Percentiles rank a stretch among this genome's conserved stretches.
Conservation (phyloP, 1,139 yeast genomes). For the Yamadazyma atmosphaerica region DNA sequence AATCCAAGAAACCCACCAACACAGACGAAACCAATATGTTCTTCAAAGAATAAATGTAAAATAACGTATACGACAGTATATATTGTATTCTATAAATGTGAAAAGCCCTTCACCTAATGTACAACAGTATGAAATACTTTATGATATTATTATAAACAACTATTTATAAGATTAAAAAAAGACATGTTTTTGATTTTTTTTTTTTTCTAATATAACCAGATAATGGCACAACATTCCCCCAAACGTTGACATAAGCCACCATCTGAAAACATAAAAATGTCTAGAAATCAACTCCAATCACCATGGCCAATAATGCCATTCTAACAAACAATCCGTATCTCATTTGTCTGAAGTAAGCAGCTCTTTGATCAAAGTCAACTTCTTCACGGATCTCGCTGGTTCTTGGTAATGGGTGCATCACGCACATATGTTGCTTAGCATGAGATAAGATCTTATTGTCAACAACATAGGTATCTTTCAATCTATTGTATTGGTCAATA, state of each 20-base stretch:
- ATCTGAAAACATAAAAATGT: not conserved
- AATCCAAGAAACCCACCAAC: constrained; percentile 4
- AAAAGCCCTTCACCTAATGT: not conserved
- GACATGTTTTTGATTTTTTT: too few relatives aligned
- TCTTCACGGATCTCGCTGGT: constrained; percentile 95
- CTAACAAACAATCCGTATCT: constrained; percentile 96
- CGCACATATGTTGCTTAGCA: constrained; percentile 98
- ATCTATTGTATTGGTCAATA: constrained; percentile 74
- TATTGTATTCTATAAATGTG: not conserved
- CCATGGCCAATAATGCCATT: constrained; percentile 98
- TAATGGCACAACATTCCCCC: constrained; percentile 7
- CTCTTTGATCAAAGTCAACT: constrained; percentile 98
- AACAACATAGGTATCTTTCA: constrained; percentile 89
- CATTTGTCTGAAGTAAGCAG: constrained; percentile 99
- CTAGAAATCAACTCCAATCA: constrained; percentile 77
- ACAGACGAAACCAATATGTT: constrained; percentile 28
- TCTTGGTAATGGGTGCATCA: constrained; percentile 99
- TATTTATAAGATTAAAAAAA: constrained; percentile 1
- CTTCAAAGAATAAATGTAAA: constrained; percentile 19
- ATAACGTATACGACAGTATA: too few relatives aligned
- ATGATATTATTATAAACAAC: constrained; percentile 1
- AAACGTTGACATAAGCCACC: too few relatives aligned
- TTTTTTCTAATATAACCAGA: not conserved
- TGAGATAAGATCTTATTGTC: constrained; percentile 87
- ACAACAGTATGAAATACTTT: not conserved